Evolutionary conservation across 1,284 basidiomycete genomes (phyloP).

Genomic region (Melampsora larici-populina): DNA sequence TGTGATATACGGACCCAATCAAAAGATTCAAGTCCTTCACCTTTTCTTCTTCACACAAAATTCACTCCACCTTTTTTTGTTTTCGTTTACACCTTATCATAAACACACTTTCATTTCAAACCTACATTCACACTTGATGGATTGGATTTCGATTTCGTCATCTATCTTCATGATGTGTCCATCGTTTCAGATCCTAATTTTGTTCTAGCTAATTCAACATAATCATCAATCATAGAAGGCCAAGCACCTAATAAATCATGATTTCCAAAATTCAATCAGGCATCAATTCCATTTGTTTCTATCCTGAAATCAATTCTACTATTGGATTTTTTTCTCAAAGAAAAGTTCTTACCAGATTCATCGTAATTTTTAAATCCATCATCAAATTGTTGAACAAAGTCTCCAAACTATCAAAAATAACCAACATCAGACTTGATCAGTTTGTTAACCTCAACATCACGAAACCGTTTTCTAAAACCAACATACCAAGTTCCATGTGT

Average conservation of each 20-base stretch:
- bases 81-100: too few species aligned
- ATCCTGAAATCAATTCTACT: too few species aligned
- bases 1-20: too few species aligned
- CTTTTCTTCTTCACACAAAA: too few species aligned
- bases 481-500: slow-evolving; percentile 42
- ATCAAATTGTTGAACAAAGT: slow-evolving; percentile 37
- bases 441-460: not conserved
- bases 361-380: slow-evolving; percentile 39
- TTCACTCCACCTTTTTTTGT: too few species aligned
- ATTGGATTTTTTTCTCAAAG: too few species aligned
- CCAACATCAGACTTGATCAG: not conserved
- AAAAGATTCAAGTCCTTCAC: too few species aligned
- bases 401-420: slow-evolving; percentile 22
- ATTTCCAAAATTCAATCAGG: not conserved
- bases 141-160: too few species aligned
- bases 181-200: slow-evolving; percentile 31
- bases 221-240: slow-evolving; percentile 44
- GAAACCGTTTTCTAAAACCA: not conserved
- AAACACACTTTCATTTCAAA: too few species aligned
- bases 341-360: slow-evolving; percentile 12
- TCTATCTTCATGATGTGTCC: slow-evolving; percentile 24
- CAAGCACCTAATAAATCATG: slow-evolving; percentile 22
- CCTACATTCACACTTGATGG: too few species aligned
- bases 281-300: too few species aligned
- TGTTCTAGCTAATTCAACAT: slow-evolving; percentile 20